Evolutionary conservation across 2,329 filamentous ascomycete species (phyloP).

Genomic region (Monosporascus sp.): DNA sequence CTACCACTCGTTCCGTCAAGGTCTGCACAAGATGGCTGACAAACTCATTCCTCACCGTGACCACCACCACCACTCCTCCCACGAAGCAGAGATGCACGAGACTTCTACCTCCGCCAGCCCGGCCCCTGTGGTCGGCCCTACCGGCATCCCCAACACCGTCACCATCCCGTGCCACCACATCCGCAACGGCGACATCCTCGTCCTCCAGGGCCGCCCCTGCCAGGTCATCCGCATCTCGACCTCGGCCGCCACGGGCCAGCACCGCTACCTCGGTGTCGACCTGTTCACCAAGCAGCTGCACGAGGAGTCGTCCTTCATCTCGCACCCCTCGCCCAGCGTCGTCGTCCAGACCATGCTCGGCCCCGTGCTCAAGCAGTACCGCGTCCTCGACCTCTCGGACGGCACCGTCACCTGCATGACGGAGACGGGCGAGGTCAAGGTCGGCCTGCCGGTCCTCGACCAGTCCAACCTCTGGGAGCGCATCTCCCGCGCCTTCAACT

Average conservation of each 20-base stretch:
- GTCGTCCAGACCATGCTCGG: constrained; percentile 99
- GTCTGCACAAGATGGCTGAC: constrained; percentile 53
- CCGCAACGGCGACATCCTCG: constrained; percentile 96
- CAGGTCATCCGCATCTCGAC: constrained; percentile 99
- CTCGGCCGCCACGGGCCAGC: constrained; percentile 95
- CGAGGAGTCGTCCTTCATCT: constrained; percentile 97
- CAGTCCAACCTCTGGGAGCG: constrained; percentile 85
- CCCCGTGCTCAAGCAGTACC: constrained; percentile 99
- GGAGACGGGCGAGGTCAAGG: constrained; percentile 98
- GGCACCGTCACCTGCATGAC: constrained; percentile 90
- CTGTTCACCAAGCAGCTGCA: constrained; percentile 99
- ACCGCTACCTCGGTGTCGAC: constrained; percentile 99
- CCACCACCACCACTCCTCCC: constrained; percentile 39
- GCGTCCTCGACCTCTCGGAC: constrained; percentile 93
- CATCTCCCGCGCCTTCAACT: constrained; percentile 78
- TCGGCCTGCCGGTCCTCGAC: constrained; percentile 86
- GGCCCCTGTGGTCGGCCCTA: constrained; percentile 27
- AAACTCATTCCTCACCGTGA: constrained; percentile 44
- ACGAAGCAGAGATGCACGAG: constrained; percentile 41
- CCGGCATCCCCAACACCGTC: constrained; percentile 69
- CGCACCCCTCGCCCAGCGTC: constrained; percentile 92
- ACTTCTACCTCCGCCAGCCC: constrained; percentile 26
- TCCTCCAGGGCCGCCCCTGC: constrained; percentile 98
- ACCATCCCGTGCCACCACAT: constrained; percentile 99
- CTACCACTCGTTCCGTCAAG: constrained; percentile 54